A percentile compares a stretch with the other conserved stretches of the same genome.
phyloP scores from a whole-genome alignment of 2,329 filamentous ascomycete species.

The Bertia moriformis region DNA sequence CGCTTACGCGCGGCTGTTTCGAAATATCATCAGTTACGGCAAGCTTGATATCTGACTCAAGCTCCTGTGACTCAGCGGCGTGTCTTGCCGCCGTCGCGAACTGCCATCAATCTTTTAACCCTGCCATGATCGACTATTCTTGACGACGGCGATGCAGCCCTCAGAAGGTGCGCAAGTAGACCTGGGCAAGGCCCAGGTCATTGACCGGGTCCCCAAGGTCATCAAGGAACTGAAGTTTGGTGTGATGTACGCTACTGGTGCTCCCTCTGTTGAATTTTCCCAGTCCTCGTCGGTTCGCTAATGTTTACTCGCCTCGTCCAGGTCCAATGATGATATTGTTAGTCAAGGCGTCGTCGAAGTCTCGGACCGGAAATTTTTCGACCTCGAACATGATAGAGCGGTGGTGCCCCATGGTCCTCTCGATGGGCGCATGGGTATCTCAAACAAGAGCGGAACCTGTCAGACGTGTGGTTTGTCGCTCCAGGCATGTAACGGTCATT shows the following conservation, averaged over 20 bases:
- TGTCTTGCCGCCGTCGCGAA: too few species aligned
- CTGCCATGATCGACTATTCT: not conserved
- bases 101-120: too few species aligned
- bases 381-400: slow-evolving; percentile 65
- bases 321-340: slow-evolving; percentile 84
- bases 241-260: not conserved
- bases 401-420: slow-evolving; percentile 74
- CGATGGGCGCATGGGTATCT: slow-evolving; percentile 78
- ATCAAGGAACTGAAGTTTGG: slow-evolving; percentile 1
- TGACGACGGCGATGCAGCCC: slow-evolving; percentile 1
- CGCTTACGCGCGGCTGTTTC: too few species aligned
- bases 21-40: too few species aligned
- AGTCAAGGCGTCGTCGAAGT: slow-evolving; percentile 91
- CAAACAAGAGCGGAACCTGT: slow-evolving; percentile 67
- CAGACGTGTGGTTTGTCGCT: slow-evolving; percentile 71
- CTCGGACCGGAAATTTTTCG: slow-evolving; percentile 85
- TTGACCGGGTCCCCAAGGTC: not conserved
- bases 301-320: too few species aligned
- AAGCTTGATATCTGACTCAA: too few species aligned
- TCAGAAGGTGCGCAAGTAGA: slow-evolving; percentile 1
- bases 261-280: not conserved
- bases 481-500: slow-evolving; percentile 82
- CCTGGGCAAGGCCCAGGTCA: slow-evolving; percentile 1
- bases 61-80: too few species aligned
- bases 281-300: too few species aligned